Percentiles rank a stretch among this genome's conserved stretches.
phyloP scores from a whole-genome alignment of 1,284 basidiomycete species.

The Irpex sp. region DNA sequence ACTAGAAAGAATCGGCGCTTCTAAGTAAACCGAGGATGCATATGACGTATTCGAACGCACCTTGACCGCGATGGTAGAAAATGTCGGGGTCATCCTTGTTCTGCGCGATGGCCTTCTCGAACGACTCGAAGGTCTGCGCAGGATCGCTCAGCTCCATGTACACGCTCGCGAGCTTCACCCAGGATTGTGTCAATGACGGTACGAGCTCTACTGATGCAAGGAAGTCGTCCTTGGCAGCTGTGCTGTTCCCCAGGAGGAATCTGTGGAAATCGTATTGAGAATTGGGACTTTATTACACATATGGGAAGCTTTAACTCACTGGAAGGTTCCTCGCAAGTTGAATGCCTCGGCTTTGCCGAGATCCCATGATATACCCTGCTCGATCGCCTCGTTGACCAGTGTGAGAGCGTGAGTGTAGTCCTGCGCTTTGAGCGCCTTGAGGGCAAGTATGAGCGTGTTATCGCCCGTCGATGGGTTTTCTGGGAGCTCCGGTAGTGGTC shows the following conservation, averaged over 20 bases:
- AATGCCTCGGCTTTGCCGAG: constrained; percentile 82
- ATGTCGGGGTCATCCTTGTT: constrained; percentile 91
- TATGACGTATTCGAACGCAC: constrained; percentile 30
- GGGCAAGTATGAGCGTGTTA: constrained; percentile 76
- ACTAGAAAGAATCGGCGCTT: constrained; percentile 37
- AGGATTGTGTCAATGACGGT: constrained; percentile 82
- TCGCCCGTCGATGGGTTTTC: constrained; percentile 79
- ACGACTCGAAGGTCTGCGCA: constrained; percentile 83
- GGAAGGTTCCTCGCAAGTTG: constrained; percentile 95
- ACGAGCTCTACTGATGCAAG: constrained; percentile 73
- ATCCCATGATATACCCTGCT: constrained; percentile 83
- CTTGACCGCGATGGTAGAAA: constrained; percentile 98
- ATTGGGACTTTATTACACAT: neutral
- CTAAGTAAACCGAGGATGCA: no score
- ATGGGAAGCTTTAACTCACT: constrained; percentile 41
- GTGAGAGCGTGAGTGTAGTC: constrained; percentile 85
- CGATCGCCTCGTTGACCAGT: constrained; percentile 83
- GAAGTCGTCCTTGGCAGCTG: constrained; percentile 85
- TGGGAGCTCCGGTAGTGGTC: constrained; percentile 72
- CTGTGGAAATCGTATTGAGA: constrained; percentile 29
- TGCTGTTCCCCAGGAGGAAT: constrained; percentile 86
- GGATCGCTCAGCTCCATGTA: constrained; percentile 94
- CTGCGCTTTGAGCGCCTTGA: constrained; percentile 83
- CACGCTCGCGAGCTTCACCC: constrained; percentile 97
- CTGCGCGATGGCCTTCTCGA: constrained; percentile 85